Base-by-base conservation (phyloP, 306 rosid genomes). In the Vigna angularis region DNA sequence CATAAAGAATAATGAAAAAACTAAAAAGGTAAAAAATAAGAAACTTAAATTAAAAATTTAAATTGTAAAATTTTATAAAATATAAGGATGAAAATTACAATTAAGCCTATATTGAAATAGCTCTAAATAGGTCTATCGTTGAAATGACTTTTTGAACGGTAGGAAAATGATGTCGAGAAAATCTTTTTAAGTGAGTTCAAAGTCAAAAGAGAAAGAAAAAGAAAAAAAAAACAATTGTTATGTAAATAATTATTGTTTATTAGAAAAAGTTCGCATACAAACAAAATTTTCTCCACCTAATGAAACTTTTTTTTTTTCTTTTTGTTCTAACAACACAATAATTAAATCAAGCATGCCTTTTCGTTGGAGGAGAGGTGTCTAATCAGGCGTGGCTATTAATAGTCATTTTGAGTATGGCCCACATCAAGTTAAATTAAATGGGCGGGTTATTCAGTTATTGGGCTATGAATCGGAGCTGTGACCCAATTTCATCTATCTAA, bases 351-450 rank as follows among this genome's bases (percentile, higher is more conserved):
- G 12, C 67, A 30, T 32, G 44, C 38, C 12, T 30, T 30, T 34
- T 30, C 9, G 3, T 62, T 62, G 20, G 42, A 7, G 13, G 40
- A 24, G 38, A 4, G 18, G 22, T 36, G 47, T 62, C 47, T 32
- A 62, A 62, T 62, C 68, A 34, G n/a, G 68, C 47, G 68, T 62
- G 68, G 68, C 10, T 62, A 62, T 2, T 62, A 62, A 62, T 13
- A 42, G 71, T 66, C 0, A 2, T 40, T 65, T 38, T 17, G 51
- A 16, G 50, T 10, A 38, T 36, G 70, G 34, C 52, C 52, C 28
- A 66, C 28, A 17, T 18, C 20, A n/a, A 40, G 17, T 38, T 38
- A n/a, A 14, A 15, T 38, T 17, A 9, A 7, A 65, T 65, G 9
- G n/a, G n/a, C 28, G 3, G 18, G 1, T 14, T 64, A 36, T 36